Percentiles rank a stretch among this genome's conserved stretches.
Evolutionary conservation across 139 green algal species (phyloP).

Genomic region (Chlorella ohadii): DNA sequence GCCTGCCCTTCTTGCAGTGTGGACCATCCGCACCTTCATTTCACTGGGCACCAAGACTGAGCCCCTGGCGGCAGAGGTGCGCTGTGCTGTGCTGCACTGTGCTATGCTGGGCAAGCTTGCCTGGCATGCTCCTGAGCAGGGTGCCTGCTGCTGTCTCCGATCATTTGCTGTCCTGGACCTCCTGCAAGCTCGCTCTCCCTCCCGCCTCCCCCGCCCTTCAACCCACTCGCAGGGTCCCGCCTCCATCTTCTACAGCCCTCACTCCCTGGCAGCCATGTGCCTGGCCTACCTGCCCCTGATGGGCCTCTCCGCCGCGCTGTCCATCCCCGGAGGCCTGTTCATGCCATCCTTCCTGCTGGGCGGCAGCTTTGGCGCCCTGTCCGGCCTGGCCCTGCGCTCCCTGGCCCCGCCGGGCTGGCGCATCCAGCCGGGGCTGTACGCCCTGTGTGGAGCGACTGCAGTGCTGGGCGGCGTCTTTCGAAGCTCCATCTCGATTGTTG

Average conservation of each 20-base stretch:
- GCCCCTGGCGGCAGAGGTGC: neutral
- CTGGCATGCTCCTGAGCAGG: neutral
- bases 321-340: constrained; percentile 91
- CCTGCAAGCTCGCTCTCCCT: too few relatives aligned
- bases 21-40: constrained; percentile 83
- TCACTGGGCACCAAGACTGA: constrained; percentile 39
- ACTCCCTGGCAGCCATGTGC: constrained; percentile 63
- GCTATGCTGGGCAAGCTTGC: neutral
- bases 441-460: constrained; percentile 80
- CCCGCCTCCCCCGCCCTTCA: too few relatives aligned
- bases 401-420: constrained; percentile 57
- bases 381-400: constrained; percentile 64
- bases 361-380: constrained; percentile 70
- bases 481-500: constrained; percentile 86
- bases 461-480: constrained; percentile 91
- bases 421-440: constrained; percentile 82
- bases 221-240: neutral
- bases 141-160: too few relatives aligned
- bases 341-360: constrained; percentile 55
- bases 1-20: constrained; percentile 47
- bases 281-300: constrained; percentile 81
- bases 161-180: too few relatives aligned
- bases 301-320: constrained; percentile 68
- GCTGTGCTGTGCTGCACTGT: too few relatives aligned
- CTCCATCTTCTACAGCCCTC: constrained; percentile 61